These are phyloP conservation scores for slime mould (Dictyostelium discoideum) DNA, from an alignment of 78 protist genomes.

Conservation along the genomic window DNA sequence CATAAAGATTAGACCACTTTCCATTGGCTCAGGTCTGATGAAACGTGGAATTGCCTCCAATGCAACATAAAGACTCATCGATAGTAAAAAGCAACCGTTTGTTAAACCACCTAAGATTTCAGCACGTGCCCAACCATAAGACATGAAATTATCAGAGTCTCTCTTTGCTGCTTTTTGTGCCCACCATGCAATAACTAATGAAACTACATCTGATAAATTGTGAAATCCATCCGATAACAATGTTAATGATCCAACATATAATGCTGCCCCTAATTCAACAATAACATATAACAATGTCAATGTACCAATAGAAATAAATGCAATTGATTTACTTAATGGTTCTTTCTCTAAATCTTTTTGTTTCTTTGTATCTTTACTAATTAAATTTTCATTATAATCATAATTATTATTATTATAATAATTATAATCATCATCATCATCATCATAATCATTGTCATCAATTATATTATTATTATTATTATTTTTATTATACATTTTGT, in stretches of 20 bases:
- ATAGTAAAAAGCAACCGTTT: constrained; percentile 89
- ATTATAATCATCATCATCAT: not conserved
- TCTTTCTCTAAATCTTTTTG: not conserved
- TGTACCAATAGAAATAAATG: constrained; percentile 70
- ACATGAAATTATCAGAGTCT: constrained; percentile 45
- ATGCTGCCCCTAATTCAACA: constrained; percentile 71
- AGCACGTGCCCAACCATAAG: constrained; percentile 92
- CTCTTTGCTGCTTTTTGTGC: constrained; percentile 74
- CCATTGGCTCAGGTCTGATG: constrained; percentile 55
- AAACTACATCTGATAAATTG: constrained; percentile 88
- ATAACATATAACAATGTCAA: constrained; percentile 53
- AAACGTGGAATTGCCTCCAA: constrained; percentile 87
- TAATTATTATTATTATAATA: not conserved
- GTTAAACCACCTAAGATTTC: constrained; percentile 94
- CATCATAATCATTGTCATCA: too few relatives aligned
- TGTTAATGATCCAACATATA: constrained; percentile 71
- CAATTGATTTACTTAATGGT: constrained; percentile 16
- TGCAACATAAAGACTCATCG: constrained; percentile 85
- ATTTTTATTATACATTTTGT: not conserved
- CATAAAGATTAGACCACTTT: constrained; percentile 71
- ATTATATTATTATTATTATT: not conserved
- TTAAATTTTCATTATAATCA: not conserved
- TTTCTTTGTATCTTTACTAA: not conserved
- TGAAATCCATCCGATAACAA: constrained; percentile 94
- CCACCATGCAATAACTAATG: constrained; percentile 89